Evolutionary conservation across 169 alveolate species (phyloP), one percentile per base, ranked within the genome.

Genomic region (Condylostoma magnum): DNA sequence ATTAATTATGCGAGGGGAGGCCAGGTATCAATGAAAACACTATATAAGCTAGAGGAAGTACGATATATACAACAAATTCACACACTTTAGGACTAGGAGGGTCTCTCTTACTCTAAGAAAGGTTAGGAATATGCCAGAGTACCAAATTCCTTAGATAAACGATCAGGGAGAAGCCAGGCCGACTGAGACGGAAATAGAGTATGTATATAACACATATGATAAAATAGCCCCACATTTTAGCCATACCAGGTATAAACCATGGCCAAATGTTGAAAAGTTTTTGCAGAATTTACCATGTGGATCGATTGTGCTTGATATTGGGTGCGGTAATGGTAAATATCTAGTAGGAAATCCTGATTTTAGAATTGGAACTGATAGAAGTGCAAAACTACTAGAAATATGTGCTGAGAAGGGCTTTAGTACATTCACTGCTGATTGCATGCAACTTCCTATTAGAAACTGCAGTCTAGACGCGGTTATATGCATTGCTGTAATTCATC

Each of bases 261-360:
- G 99, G 99, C 98, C 98, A 6, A 90, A 90, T 67, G 97, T 97
- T 2, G 92, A 90, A 30, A 77, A 87, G 43, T 91, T 90, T 80
- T 83, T 97, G 33, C 90, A 92, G 69, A 76, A 87, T 30, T 80
- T 91, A 57, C 93, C 91, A 31, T 83, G 90, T 27, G 94, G 93
- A 52, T 89, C 97, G 4, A 70, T 94, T 4, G 95, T 95, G 47
- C 72, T 91, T 12, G 99, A 97, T 81, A 96, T 95, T 3, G 99
- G 99, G 3, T 97, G 99, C 79, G 99, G 99, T 50, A 97, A 96
- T 83, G 99, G 99, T 5, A 97, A 97, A 81, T 95, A 97, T 82
- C 85, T 96, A 41, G 79, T 87, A 33, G 73, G 82, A 27, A 82
- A 79, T 73, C 84, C 82, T 71, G 72, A 76, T 47, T 75, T 71